A percentile compares a stretch with the other conserved stretches of the same genome.
Evolutionary conservation across 768 basidiomycete species (phyloP).

Genomic region (Dendrothele bispora): DNA sequence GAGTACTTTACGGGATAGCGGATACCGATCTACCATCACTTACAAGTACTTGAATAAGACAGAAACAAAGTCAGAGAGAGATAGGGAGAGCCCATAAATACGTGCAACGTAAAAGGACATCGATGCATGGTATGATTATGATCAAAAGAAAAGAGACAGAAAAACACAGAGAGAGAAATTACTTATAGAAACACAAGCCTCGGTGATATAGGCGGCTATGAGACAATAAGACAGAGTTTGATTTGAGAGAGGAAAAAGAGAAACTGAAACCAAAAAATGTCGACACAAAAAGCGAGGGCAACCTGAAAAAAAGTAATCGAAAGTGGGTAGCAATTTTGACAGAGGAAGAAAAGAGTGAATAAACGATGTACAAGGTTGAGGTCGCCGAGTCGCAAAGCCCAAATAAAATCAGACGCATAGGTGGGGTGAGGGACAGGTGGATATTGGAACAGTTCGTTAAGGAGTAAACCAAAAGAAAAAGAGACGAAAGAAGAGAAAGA

Average conservation of each 20-base stretch:
- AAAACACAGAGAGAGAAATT: neutral
- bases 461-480: neutral
- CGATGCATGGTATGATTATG: neutral
- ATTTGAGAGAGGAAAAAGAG: neutral
- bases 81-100: conserved; percentile 7
- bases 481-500: neutral
- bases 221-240: too few species aligned
- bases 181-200: too few species aligned
- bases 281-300: neutral
- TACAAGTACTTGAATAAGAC: too few species aligned
- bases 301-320: neutral
- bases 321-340: neutral
- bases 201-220: too few species aligned
- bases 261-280: neutral
- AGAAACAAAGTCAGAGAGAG: too few species aligned
- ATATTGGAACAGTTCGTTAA: neutral
- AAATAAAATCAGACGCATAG: neutral
- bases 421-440: neutral
- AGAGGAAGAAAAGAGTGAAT: neutral
- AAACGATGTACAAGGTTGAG: neutral
- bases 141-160: neutral
- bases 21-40: too few species aligned
- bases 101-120: conserved; percentile 8
- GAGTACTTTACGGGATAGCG: too few species aligned
- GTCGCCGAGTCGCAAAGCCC: conserved; percentile 9